Evolutionary conservation across 352 stramenopile genomes (phyloP).

Genomic region (Lagenidium giganteum): DNA sequence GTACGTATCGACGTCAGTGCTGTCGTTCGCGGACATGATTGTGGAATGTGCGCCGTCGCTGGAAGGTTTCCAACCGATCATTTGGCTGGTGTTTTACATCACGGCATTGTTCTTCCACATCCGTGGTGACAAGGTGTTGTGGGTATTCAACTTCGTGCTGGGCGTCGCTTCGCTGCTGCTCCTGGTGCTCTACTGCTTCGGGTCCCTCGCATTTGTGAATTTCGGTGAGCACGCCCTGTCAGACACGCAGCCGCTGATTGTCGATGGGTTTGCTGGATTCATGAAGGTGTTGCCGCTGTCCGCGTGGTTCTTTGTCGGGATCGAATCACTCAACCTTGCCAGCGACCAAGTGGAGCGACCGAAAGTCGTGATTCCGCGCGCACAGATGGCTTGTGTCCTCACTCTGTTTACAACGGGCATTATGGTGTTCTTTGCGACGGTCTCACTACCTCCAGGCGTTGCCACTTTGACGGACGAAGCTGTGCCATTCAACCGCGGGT

Average conservation of each 20-base stretch:
- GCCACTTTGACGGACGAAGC: background rate
- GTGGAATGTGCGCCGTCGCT: slow-evolving; percentile 7
- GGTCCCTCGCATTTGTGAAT: slow-evolving; percentile 7
- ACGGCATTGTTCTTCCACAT: slow-evolving; percentile 6
- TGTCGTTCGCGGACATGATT: slow-evolving; percentile 29
- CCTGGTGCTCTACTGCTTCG: slow-evolving; percentile 15
- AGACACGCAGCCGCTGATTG: background rate
- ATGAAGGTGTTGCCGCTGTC: slow-evolving; percentile 14
- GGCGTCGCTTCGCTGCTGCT: slow-evolving; percentile 2
- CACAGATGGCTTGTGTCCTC: slow-evolving; percentile 28
- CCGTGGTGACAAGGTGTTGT: slow-evolving; percentile 15
- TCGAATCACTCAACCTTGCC: slow-evolving; percentile 27
- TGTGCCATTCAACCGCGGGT: slow-evolving; percentile 9
- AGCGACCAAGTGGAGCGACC: slow-evolving; percentile 32
- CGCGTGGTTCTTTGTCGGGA: slow-evolving; percentile 39
- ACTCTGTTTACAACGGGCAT: slow-evolving; percentile 8
- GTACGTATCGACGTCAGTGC: slow-evolving; percentile 29
- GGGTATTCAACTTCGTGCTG: slow-evolving; percentile 8
- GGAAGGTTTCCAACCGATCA: slow-evolving; percentile 3
- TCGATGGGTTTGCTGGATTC: slow-evolving; percentile 1
- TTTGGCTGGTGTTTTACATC: slow-evolving; percentile 12
- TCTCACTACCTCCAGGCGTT: slow-evolving; percentile 14
- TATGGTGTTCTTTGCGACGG: slow-evolving; percentile 17
- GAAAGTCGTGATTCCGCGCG: slow-evolving; percentile 30
- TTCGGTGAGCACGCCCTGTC: slow-evolving; percentile 4